Evolutionary conservation across 2,329 filamentous ascomycete genomes (phyloP), one percentile per base, ranked within the genome.

Genomic region (Calonectria pseudoturangicola): DNA sequence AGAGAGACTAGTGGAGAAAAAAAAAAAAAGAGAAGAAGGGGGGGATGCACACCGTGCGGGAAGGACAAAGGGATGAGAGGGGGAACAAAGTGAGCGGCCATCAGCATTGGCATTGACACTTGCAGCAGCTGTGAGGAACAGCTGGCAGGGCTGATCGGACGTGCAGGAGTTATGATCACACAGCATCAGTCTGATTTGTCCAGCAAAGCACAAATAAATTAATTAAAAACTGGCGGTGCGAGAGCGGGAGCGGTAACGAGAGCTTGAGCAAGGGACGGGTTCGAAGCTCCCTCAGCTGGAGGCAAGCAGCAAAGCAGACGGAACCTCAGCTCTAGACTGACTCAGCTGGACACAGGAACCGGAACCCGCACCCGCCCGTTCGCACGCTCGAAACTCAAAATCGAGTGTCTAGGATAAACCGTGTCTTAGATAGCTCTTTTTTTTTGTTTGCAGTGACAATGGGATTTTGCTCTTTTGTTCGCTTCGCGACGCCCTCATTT

Each of bases 21-120:
- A 36, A 13, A 36, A 30, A 58, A 25, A 72, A 72, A 74, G 62
- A 36, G 13, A 30, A 21, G 18, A 18, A 13, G 16, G 18, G n/a
- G n/a, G 43, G 21, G 65, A 50, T 73, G 65, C 69, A 66, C 71
- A 78, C 76, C 75, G 74, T 77, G 78, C 70, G 74, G 70, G 27
- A 45, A 75, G 27, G 30, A 36, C 18, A 10, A 47, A 47, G 41
- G 16, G 21, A 18, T 2, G 43, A 21, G n/a, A 45, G n/a, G 15
- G 15, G 15, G n/a, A 45, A 45, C 16, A 45, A 45, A 45, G 8
- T 18, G 41, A 18, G 13, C 10, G 33, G 12, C 45, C 51, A 62
- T 18, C 16, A 36, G 18, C 15, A 21, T 54, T 41, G 16, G 39
- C 28, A 18, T 54, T 30, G 15, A 39, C 28, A 58, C 56, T 10